phyloP scores from a whole-genome alignment of 2,329 filamentous ascomycete species.

The Madurella mycetomatis region DNA sequence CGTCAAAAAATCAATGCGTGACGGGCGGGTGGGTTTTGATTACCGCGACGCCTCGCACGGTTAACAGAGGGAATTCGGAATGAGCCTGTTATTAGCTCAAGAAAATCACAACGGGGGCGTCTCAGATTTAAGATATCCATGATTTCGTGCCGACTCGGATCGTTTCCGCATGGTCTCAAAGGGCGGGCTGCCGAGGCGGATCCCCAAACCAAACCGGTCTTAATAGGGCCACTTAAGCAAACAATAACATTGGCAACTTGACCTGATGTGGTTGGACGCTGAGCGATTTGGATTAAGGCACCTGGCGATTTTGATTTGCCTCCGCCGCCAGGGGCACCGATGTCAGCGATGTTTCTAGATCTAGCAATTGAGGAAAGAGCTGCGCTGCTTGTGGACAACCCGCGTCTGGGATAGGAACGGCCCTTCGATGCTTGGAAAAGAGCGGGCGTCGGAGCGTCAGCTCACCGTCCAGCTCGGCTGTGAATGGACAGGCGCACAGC shows the following conservation, averaged over 20 bases:
- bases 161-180: background rate
- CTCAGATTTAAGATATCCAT: constrained; percentile 3
- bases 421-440: background rate
- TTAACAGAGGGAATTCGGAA: no score
- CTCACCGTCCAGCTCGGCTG: background rate
- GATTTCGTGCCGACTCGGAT: background rate
- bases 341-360: background rate
- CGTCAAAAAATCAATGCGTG: no score
- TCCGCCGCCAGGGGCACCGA: background rate
- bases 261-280: background rate
- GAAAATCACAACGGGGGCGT: no score
- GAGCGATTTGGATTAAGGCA: background rate
- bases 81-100: no score
- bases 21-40: no score
- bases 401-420: background rate
- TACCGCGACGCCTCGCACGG: no score
- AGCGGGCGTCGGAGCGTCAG: background rate
- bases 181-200: constrained; percentile 15
- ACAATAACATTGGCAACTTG: constrained; percentile 5
- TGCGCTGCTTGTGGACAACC: background rate
- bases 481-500: background rate
- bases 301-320: background rate
- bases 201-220: constrained; percentile 9
- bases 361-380: background rate
- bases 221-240: constrained; percentile 13